Evolutionary conservation across 768 basidiomycete genomes (phyloP), one percentile per base, ranked within the genome.

Genomic region (Paxillus involutus): DNA sequence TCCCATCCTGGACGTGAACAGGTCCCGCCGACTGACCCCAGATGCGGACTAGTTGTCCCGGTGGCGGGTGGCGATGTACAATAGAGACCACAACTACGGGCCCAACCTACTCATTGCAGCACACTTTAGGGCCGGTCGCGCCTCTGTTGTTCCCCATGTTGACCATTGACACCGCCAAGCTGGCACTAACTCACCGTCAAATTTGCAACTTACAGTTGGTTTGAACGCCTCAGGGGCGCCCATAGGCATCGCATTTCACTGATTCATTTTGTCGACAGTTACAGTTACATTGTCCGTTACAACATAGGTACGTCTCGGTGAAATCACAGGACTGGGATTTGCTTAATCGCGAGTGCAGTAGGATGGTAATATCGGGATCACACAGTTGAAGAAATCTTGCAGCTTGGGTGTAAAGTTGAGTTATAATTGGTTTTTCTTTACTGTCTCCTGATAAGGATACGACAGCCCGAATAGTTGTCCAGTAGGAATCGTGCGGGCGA

Each of bases 41-140:
- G 52, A 60, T 24, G 5, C 13, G 64, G 56, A 40, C 48, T 67
- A 71, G 50, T 58, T 52, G 44, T 29, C 1, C 67, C 65, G 60
- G 68, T 70, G 68, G 68, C 68, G 70, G 55, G 66, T 71, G 70
- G 70, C 63, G 52, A 64, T 56, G 62, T 52, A 71, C 69, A 69
- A 71, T 71, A 59, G 47, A 29, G 16, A 33, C 66, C 68, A 46
- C 7, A 35, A 6, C 0, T 3, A 48, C 7, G 68, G 68, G 44
- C 12, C 53, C 0, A 0, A 44, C 0, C 17, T 69, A 16, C 68
- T 43, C 8, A 0, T 47, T 56, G 8, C 0, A 14, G 56, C 1
- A 0, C 0, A 16, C 30, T 47, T 59, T 51, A 69, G 67, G 67
- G 67, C 68, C 44, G 66, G 65, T 43, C 53, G 24, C 44, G 53